These are phyloP conservation scores for Colletotrichum echinochloae DNA, from an alignment of 2,329 filamentous ascomycete species.

Conservation along the genomic window DNA sequence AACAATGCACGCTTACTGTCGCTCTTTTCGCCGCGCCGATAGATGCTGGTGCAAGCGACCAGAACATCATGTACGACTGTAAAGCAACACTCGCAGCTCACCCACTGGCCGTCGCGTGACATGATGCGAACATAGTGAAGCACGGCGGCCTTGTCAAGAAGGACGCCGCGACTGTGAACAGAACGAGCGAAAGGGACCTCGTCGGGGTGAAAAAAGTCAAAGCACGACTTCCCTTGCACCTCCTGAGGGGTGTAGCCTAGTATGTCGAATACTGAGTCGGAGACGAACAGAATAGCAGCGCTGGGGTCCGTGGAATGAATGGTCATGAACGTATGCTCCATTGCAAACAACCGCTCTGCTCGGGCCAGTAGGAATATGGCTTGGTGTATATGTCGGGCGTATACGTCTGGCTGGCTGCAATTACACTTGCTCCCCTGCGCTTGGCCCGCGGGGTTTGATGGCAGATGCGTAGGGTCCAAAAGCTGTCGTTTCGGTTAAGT, in stretches of 20 bases:
- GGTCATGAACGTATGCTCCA: slow-evolving; percentile 92
- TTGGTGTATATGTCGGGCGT: slow-evolving; percentile 12
- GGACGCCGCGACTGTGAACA: slow-evolving; percentile 78
- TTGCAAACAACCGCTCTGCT: slow-evolving; percentile 50
- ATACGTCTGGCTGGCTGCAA: slow-evolving; percentile 17
- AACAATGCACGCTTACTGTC: slow-evolving; percentile 68
- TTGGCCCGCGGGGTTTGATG: neutral
- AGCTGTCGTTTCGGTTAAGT: neutral
- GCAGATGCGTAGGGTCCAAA: neutral
- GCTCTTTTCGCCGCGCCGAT: slow-evolving; percentile 75
- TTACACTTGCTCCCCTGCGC: neutral
- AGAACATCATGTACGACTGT: slow-evolving; percentile 90
- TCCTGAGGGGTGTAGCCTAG: slow-evolving; percentile 83
- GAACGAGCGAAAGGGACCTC: slow-evolving; percentile 81
- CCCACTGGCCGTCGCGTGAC: slow-evolving; percentile 76
- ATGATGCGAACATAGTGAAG: slow-evolving; percentile 82
- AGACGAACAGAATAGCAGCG: slow-evolving; percentile 84
- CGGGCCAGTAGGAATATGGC: slow-evolving; percentile 12
- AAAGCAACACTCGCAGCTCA: slow-evolving; percentile 89
- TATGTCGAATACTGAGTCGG: slow-evolving; percentile 85
- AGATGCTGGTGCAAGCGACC: slow-evolving; percentile 86
- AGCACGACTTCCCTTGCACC: slow-evolving; percentile 80
- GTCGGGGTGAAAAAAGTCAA: slow-evolving; percentile 88
- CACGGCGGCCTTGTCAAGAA: slow-evolving; percentile 86
- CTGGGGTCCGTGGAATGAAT: slow-evolving; percentile 83